Base-by-base conservation (phyloP, 1,284 basidiomycete genomes). In the Fomitopsis schrenkii region DNA sequence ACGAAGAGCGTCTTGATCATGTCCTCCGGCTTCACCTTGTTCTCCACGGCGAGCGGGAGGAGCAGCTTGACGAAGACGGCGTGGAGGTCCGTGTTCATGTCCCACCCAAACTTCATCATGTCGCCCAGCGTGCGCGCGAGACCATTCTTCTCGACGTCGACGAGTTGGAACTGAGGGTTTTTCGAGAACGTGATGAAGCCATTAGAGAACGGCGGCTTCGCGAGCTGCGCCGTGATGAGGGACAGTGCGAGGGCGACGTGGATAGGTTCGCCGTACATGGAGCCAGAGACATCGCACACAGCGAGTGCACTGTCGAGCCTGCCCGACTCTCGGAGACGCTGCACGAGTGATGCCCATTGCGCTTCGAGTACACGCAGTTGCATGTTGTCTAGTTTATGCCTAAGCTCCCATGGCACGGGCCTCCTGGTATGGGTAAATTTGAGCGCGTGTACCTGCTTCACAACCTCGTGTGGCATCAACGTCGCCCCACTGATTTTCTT, bases 1-100 rank as follows among this genome's bases (percentile, higher is more conserved):
- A 91, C 79, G 68, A 91, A 90, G 0, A 92, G 72, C 14, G 84
- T 80, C 75, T 88, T 86, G 72, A 91, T 80, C 88, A 91, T 91
- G 58, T 90, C 81, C 57, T 86, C 85, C 61, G 79, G 80, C 54
- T 78, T 76, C n/a, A 92, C 74, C 0, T 82, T 76, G 67, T 85
- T 73, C 66, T 77, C 67, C 59, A 81, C 65, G 4, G 88, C 88
- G 5, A 84, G 79, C 0, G 82, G 80, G 8, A 91, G 80, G 19
- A 91, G 72, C 17, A 88, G 77, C 7, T 81, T 71, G 60, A 84
- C 68, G 68, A 90, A 88, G 17, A 88, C 82, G 1, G 83, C 80
- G 30, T 82, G 71, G 40, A 88, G 77, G 62, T 90, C 74, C 1
- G 89, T 91, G 72, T 83, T 87, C 77, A 80, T 78, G 2, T 71